phyloP scores from a whole-genome alignment of 768 basidiomycete species.

The Roridomyces roridus region DNA sequence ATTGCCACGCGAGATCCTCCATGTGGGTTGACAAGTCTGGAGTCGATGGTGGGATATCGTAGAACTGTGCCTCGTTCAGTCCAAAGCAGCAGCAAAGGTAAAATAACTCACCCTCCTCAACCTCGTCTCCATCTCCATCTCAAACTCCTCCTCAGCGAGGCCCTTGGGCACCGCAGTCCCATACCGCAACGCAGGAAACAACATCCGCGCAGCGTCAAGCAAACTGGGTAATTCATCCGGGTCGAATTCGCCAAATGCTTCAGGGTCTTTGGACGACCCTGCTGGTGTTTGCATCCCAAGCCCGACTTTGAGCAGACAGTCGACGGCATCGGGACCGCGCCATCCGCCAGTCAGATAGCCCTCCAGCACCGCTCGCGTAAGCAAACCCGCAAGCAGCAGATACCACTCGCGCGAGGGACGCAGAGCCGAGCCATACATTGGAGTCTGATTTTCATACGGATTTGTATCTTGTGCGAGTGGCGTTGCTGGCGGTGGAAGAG shows the following conservation, averaged over 20 bases:
- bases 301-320: constrained; percentile 77
- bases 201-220: constrained; percentile 65
- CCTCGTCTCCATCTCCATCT: constrained; percentile 75
- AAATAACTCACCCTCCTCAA: constrained; percentile 63
- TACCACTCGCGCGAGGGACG: constrained; percentile 84
- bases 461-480: constrained; percentile 11
- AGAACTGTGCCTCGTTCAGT: constrained; percentile 57
- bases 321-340: constrained; percentile 72
- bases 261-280: constrained; percentile 32
- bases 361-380: constrained; percentile 85
- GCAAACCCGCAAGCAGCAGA: constrained; percentile 73
- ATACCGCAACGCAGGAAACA: constrained; percentile 66
- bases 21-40: constrained; percentile 82
- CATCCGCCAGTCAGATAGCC: constrained; percentile 86
- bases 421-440: constrained; percentile 56
- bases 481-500: constrained; percentile 24
- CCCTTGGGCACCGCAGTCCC: constrained; percentile 41
- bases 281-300: constrained; percentile 41
- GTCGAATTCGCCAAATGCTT: constrained; percentile 61
- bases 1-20: constrained; percentile 80
- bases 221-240: constrained; percentile 80
- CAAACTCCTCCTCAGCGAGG: constrained; percentile 73
- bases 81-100: constrained; percentile 1
- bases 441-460: constrained; percentile 31
- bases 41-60: constrained; percentile 72